These are phyloP conservation scores for Phoenix roebelenii DNA, from an alignment of 176 grass and related monocot species.

Conservation along the genomic window DNA sequence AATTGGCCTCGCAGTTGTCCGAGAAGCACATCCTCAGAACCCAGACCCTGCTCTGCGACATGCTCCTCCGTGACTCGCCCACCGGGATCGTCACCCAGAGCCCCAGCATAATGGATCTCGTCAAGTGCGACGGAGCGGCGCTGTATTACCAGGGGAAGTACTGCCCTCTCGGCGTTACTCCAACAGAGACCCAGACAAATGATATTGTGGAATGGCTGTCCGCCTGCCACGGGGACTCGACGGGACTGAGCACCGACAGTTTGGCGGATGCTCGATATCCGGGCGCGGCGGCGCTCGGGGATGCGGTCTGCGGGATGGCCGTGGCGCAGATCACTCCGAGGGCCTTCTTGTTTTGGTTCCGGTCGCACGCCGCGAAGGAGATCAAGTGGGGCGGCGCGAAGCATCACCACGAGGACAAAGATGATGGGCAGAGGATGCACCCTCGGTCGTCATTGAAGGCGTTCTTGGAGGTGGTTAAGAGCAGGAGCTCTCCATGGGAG, in stretches of 20 bases:
- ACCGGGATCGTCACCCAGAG: constrained; percentile 90
- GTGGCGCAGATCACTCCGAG: constrained; percentile 73
- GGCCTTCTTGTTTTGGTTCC: constrained; percentile 97
- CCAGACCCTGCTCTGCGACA: constrained; percentile 86
- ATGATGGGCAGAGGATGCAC: constrained; percentile 95
- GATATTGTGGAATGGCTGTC: constrained; percentile 84
- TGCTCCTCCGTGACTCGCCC: constrained; percentile 80
- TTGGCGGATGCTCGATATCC: constrained; percentile 76
- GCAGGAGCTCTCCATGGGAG: constrained; percentile 86
- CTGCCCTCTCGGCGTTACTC: constrained; percentile 70
- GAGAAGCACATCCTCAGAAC: constrained; percentile 89
- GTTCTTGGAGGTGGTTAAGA: constrained; percentile 96
- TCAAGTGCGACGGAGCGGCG: constrained; percentile 92
- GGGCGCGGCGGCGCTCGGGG: constrained; percentile 60
- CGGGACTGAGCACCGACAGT: constrained; percentile 89
- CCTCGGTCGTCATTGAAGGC: constrained; percentile 94
- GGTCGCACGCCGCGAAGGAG: constrained; percentile 90
- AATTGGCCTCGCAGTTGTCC: constrained; percentile 69
- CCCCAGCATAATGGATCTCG: constrained; percentile 96
- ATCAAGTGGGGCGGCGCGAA: constrained; percentile 98
- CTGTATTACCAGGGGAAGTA: constrained; percentile 82
- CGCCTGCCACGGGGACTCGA: constrained; percentile 59
- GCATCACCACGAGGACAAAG: constrained; percentile 90
- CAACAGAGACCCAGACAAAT: constrained; percentile 68
- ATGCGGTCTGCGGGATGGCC: constrained; percentile 90